Evolutionary conservation across 2,329 filamentous ascomycete species (phyloP).

Genomic region (Fusarium citri): DNA sequence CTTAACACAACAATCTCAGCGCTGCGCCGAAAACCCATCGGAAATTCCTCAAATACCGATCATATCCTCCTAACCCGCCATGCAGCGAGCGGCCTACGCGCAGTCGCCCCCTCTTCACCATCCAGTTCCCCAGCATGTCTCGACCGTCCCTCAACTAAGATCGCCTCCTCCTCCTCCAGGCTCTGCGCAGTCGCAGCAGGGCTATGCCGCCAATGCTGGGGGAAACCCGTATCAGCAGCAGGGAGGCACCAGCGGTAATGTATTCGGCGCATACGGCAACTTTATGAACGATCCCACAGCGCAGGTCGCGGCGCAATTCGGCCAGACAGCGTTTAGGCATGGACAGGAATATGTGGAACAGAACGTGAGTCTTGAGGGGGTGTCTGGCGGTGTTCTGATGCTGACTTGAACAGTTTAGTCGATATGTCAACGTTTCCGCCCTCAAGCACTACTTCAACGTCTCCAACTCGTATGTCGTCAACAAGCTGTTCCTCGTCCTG

Average conservation of each 20-base stretch:
- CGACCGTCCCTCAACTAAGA: constrained; percentile 94
- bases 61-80: constrained; percentile 56
- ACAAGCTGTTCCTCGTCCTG: constrained; percentile 91
- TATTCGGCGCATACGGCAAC: constrained; percentile 81
- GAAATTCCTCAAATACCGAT: neutral
- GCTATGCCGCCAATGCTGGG: constrained; percentile 73
- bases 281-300: constrained; percentile 97
- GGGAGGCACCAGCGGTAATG: constrained; percentile 63
- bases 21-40: neutral
- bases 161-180: constrained; percentile 87
- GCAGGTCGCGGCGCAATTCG: constrained; percentile 94
- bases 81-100: constrained; percentile 89
- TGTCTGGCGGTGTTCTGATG: neutral
- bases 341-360: constrained; percentile 96
- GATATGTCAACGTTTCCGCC: constrained; percentile 90
- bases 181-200: constrained; percentile 74
- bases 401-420: constrained; percentile 60
- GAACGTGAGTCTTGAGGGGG: constrained; percentile 72
- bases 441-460: constrained; percentile 99
- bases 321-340: constrained; percentile 89
- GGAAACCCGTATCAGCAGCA: constrained; percentile 81
- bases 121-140: constrained; percentile 97
- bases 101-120: constrained; percentile 96
- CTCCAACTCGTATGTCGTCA: constrained; percentile 94
- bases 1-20: neutral